A percentile compares a stretch with the other conserved stretches of the same genome.
Evolutionary conservation across 2,329 filamentous ascomycete genomes (phyloP).

Genomic region (Fusarium paranaense): DNA sequence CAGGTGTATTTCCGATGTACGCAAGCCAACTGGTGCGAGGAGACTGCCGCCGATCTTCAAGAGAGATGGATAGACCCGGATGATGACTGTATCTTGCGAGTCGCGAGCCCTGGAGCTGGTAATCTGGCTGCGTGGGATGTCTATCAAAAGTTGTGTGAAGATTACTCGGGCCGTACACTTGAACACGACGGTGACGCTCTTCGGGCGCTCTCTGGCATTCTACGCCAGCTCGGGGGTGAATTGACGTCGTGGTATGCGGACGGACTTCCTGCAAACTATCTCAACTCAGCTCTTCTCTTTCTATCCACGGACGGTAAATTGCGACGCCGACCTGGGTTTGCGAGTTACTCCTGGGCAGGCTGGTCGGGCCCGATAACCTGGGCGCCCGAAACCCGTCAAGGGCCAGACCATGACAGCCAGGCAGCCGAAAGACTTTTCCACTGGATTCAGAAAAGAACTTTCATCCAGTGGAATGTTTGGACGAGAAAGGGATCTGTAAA

Average conservation of each 20-base stretch:
- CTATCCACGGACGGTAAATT: neutral
- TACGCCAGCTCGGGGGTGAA: constrained; percentile 1
- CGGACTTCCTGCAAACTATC: neutral
- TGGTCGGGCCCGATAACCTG: constrained; percentile 18
- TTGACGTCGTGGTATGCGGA: neutral
- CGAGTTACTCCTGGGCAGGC: constrained; percentile 33
- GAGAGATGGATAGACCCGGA: constrained; percentile 3
- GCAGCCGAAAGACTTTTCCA: neutral
- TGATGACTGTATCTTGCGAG: neutral
- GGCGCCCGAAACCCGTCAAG: constrained; percentile 3
- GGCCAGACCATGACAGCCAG: neutral
- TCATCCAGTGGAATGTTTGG: constrained; percentile 10
- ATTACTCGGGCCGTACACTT: constrained; percentile 17
- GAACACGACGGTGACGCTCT: constrained; percentile 17
- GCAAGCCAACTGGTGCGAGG: constrained; percentile 24
- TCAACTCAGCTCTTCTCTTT: constrained; percentile 6
- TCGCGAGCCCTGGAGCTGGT: neutral
- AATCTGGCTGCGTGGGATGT: neutral
- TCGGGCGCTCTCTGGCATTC: constrained; percentile 12
- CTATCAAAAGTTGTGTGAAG: constrained; percentile 16
- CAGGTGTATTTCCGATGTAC: constrained; percentile 21
- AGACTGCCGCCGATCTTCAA: constrained; percentile 9
- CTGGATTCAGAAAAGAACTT: constrained; percentile 9
- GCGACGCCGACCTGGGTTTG: constrained; percentile 12
- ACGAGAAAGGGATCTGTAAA: neutral